Base-by-base conservation (phyloP, 208 protist species). In the Trypanosoma boissoni region DNA sequence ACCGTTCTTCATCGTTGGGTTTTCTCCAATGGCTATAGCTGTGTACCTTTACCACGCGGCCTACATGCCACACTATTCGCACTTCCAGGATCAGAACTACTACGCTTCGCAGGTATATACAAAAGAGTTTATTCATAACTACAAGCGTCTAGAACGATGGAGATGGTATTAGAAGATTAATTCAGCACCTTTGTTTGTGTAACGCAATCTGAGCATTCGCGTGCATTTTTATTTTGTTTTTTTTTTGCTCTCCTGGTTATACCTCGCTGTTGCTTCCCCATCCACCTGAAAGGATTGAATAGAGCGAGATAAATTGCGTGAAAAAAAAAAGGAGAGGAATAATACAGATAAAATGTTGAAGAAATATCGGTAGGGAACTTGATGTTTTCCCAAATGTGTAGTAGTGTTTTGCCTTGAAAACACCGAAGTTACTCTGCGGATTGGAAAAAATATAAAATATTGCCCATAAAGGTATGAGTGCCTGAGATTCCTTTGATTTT, bases 41-140 rank as follows among this genome's bases (percentile, higher is more conserved):
- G 69, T 92, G 23, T 91, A 92, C 59, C 77, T 95, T 28, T 95
- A 95, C 67, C 81, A 92, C 61, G 76, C 83, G 34, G 82, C 77
- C 18, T 95, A 95, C 68, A 91, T 91, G 82, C 86, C 89, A 28
- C 85, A 92, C 58, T 95, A 87, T 73, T 95, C 89, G 0, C 86
- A 93, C 70, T 95, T 71, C 68, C 89, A 95, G 73, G 86, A 95
- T 48, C 83, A 92, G 74, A 83, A 95, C 70, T 95, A 95, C 80
- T 95, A 95, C 75, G 82, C 86, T 2, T 64, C 83, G 0, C 89
- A 92, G 66, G 76, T 80, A 24, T 95, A 95, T 66, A 92, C 85
- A 50, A 95, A 95, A 72, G 86, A 95, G 69, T 95, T 95, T 71
- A 95, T 95, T 54, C 77, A 91, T 65, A 78, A 90, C 63, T 95